Evolutionary conservation across 148 eudicot species (phyloP).

Genomic region (Talinum fruticosum): DNA sequence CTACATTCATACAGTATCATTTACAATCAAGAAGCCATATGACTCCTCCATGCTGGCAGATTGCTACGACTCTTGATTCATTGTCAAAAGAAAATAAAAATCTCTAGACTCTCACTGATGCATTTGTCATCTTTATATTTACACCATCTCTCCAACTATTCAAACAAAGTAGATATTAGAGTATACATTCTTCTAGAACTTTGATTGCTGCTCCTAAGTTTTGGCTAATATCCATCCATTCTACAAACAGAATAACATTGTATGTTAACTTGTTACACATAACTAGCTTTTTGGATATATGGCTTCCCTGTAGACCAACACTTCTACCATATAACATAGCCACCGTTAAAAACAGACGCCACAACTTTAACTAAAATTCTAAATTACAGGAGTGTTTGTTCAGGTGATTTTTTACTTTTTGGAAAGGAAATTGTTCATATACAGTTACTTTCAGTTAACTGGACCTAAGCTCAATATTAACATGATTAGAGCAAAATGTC

Average conservation of each 20-base stretch:
- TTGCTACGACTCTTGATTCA: too few relatives aligned
- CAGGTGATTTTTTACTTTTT: too few relatives aligned
- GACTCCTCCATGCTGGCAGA: background rate
- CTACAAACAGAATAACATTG: background rate
- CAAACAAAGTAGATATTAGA: background rate
- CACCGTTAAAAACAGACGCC: too few relatives aligned
- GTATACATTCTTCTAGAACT: background rate
- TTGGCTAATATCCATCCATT: background rate
- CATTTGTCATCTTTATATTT: background rate
- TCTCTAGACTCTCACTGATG: background rate
- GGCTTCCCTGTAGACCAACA: background rate
- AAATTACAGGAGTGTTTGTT: too few relatives aligned
- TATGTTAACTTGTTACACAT: too few relatives aligned
- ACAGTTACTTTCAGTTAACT: too few relatives aligned
- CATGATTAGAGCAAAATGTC: background rate
- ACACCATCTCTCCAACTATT: background rate
- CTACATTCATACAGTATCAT: background rate
- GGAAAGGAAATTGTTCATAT: too few relatives aligned
- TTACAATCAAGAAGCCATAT: background rate
- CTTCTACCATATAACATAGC: background rate
- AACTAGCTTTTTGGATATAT: too few relatives aligned
- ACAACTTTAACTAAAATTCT: too few relatives aligned
- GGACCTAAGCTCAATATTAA: too few relatives aligned
- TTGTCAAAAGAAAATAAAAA: too few relatives aligned
- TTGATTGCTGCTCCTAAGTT: background rate